Base-by-base conservation (phyloP, 108 stramenopile genomes). In the Cyclotella sp. region DNA sequence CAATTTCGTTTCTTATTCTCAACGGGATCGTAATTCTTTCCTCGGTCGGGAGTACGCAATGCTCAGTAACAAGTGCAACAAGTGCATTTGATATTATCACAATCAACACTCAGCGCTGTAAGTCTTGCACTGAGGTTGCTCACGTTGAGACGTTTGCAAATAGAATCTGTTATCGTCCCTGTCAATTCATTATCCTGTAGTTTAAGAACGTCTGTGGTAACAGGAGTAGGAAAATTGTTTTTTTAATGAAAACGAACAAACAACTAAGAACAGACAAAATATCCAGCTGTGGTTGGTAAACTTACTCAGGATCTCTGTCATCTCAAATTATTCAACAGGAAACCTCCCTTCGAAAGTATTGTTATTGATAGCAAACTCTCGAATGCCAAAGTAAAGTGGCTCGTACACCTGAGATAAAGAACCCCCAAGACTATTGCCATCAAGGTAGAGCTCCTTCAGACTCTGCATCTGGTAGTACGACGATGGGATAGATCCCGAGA, bases 261-360 rank as follows among this genome's bases (percentile, higher is more conserved):
- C n/a, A 34, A 22, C 12, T 13, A 0, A 26, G 0, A 43, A 65
- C 43, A 8, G 14, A 28, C 42, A 45, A 9, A 14, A 39, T 21
- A 65, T 18, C 49, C 41, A 40, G 27, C 49, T 4, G 22, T 6
- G 51, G 51, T 4, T 58, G 8, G 15, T 10, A 6, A 3, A 60
- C 70, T 75, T 54, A 75, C 73, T 75, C 19, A 75, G 24, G 40
- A 42, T 65, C 28, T 52, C 63, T 0, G 73, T 63, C 10, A 52
- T 52, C 63, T 75, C 73, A 51, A 75, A 75, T n/a, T 75, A 39
- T 39, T 75, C 73, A 10, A 65, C 73, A 21, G 73, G 73, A 51
- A 75, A 75, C 34, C 73, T 64, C 41, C 73, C 73, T 44, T 34
- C 47, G 41, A 75, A 75, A n/a, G 51, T 44, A 65, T 75, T 75